Conservation (phyloP, 2,329 filamentous ascomycete species). For the Chalaropsis thielavioides region DNA sequence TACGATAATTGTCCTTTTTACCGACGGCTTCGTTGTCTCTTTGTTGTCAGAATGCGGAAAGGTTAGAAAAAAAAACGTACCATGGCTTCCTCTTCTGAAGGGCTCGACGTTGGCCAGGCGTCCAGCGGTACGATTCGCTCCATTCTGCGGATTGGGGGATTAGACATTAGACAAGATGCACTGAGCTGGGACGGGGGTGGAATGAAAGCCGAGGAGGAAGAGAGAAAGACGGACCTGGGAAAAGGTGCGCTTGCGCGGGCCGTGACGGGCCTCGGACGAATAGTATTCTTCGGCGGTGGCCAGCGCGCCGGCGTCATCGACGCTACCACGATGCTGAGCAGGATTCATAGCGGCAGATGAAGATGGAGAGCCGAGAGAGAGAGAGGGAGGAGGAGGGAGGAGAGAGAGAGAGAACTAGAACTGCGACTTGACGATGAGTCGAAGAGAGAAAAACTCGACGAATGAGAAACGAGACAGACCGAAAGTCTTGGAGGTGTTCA, state of each 20-base stretch:
- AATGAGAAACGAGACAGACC: no score
- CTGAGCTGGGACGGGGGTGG: neutral
- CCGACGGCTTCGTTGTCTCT: neutral
- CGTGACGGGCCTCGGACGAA: constrained; percentile 40
- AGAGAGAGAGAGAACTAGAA: no score
- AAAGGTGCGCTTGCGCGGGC: constrained; percentile 39
- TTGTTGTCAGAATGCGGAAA: neutral
- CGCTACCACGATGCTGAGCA: constrained; percentile 25
- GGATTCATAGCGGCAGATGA: constrained; percentile 6
- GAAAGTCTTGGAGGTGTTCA: no score
- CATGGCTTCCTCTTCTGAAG: constrained; percentile 45
- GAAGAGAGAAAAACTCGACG: no score
- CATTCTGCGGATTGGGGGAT: constrained; percentile 29
- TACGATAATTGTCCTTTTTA: no score
- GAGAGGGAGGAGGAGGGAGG: neutral
- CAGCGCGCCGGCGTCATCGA: constrained; percentile 36
- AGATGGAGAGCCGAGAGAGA: neutral
- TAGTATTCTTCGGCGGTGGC: constrained; percentile 48
- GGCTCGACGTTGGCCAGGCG: constrained; percentile 38
- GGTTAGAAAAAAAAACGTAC: constrained; percentile 25
- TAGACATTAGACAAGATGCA: neutral
- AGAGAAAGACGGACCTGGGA: constrained; percentile 33
- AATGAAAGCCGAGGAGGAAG: constrained; percentile 21
- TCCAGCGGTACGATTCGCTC: constrained; percentile 37
- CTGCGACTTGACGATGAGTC: neutral